Evolutionary conservation across 441 rosid species (phyloP), one percentile per base, ranked within the genome.

Genomic region (Theobroma grandiflorum): DNA sequence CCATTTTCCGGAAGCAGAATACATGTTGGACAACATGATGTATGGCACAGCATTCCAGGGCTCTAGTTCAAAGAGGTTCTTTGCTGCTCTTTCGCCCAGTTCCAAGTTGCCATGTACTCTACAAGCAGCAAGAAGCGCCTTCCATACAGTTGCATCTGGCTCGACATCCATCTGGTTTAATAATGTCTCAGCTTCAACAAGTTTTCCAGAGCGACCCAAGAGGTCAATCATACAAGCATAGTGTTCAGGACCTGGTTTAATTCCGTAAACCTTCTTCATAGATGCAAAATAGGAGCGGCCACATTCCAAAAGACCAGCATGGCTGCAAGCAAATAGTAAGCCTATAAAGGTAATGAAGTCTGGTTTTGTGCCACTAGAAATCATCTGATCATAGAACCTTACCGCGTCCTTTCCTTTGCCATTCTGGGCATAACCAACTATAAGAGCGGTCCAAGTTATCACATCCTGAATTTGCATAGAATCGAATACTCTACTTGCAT

Each of bases 201-300:
- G 89, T 81, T 89, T 94, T 77, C 97, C 98, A 3, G 90, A 91
- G 53, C 97, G 92, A 6, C 95, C 98, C 83, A 86, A 85, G 45
- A 94, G 97, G 79, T 96, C 99, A 72, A 96, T 91, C 96, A 96
- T 93, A 70, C 98, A 92, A 0, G 99, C 95, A 61, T 90, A 93
- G 83, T 94, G 99, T 78, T 92, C 93, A 8, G 92, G 91, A 71
- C 97, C 94, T 49, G 98, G 97, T 74, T 78, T 83, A 78, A 96
- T 90, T 78, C 92, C 88, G 53, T 93, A 87, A 63, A 82, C 78
- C 75, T 82, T 87, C 50, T 80, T 80, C 98, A 96, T 96, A 6
- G 96, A 86, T 26, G 89, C 87, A 82, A 95, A 93, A 80, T 90
- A 88, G 57, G 1, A 35, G 67, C 85, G 85, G 61, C 93, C 94